phyloP scores from a whole-genome alignment of 2,329 filamentous ascomycete genomes.

The Pseudocercospora crystallina region DNA sequence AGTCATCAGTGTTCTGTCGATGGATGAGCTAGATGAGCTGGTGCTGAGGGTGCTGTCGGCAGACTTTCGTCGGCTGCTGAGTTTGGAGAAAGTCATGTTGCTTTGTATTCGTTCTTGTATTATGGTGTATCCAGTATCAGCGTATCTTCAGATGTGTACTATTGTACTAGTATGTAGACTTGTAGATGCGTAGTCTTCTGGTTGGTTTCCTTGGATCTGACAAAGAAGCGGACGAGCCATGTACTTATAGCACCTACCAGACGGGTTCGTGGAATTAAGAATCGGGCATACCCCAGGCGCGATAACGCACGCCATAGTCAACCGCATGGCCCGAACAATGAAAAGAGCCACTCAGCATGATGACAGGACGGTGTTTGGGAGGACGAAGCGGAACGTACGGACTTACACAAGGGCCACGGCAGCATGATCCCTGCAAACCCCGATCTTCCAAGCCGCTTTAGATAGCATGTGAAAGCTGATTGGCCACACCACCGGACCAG shows the following conservation, averaged over 20 bases:
- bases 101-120: constrained; percentile 1
- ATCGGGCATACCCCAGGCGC: neutral
- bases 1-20: constrained; percentile 24
- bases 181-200: no score
- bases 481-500: neutral
- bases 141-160: no score
- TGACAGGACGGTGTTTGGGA: constrained; percentile 1
- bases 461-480: neutral
- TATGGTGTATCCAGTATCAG: constrained; percentile 5
- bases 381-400: neutral
- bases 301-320: constrained; percentile 1
- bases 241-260: neutral
- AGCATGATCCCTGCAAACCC: neutral
- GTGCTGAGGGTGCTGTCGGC: constrained; percentile 23
- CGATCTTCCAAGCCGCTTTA: neutral
- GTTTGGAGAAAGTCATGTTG: constrained; percentile 27
- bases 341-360: neutral
- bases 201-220: neutral
- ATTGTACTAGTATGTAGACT: no score
- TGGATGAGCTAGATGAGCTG: constrained; percentile 24
- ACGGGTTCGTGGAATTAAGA: constrained; percentile 1
- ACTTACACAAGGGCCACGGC: neutral
- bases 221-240: neutral
- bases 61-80: constrained; percentile 26
- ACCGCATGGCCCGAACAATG: neutral